Percentiles rank a stretch among this genome's conserved stretches.
Conservation (phyloP, 768 basidiomycete genomes). For the Agrocybe chaxingu region DNA sequence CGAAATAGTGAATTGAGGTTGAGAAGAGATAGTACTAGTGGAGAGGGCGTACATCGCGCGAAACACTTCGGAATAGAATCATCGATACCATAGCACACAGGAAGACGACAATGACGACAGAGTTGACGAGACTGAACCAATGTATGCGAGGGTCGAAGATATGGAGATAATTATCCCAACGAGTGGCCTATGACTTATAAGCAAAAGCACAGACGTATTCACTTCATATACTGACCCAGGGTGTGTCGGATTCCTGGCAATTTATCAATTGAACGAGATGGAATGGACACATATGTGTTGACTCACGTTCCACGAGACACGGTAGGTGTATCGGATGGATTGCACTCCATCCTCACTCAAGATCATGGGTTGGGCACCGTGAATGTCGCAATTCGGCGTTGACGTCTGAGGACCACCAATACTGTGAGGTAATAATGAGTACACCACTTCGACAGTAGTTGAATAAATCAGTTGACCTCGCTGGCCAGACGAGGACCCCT, state of each 20-base stretch:
- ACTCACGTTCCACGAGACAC: constrained; percentile 81
- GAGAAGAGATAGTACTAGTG: background rate
- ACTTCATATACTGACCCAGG: constrained; percentile 53
- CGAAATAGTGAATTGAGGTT: constrained; percentile 13
- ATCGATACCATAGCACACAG: constrained; percentile 92
- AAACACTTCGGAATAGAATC: constrained; percentile 82
- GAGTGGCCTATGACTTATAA: constrained; percentile 63
- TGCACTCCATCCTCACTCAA: constrained; percentile 61
- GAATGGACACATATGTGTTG: background rate
- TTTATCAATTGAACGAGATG: background rate
- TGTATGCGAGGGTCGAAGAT: constrained; percentile 93
- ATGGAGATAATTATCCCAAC: constrained; percentile 96
- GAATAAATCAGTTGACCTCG: constrained; percentile 28
- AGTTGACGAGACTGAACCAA: constrained; percentile 95
- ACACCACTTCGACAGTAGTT: background rate
- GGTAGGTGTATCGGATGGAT: constrained; percentile 80
- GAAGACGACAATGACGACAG: constrained; percentile 86
- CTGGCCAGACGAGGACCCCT: constrained; percentile 83
- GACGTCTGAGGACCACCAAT: constrained; percentile 59
- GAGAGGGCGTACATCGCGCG: constrained; percentile 67
- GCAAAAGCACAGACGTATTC: background rate
- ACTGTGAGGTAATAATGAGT: constrained; percentile 30
- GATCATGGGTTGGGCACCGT: constrained; percentile 41
- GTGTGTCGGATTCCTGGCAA: constrained; percentile 74
- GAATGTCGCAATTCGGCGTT: constrained; percentile 48